Conservation (phyloP, 2,329 filamentous ascomycete genomes). For the Ophiognomonia clavigignenti-juglandacearum region DNA sequence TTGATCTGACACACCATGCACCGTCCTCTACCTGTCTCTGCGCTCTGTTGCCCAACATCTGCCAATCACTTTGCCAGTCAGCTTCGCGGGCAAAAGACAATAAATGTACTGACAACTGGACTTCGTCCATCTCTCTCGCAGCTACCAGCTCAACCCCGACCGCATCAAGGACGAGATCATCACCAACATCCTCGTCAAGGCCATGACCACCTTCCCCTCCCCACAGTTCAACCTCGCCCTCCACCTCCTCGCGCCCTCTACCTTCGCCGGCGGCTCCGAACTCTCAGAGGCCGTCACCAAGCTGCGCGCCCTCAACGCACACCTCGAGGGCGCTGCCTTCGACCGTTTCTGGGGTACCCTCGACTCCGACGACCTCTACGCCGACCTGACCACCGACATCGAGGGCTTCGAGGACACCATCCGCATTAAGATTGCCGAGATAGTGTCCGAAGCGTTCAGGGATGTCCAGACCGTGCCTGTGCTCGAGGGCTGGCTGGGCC, state of each 20-base stretch:
- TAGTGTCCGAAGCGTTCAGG: slow-evolving; percentile 76
- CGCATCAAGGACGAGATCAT: slow-evolving; percentile 94
- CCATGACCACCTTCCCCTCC: slow-evolving; percentile 93
- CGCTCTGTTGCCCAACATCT: not conserved
- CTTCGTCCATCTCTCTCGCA: slow-evolving; percentile 31
- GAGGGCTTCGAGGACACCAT: slow-evolving; percentile 92
- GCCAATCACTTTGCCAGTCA: too few relatives aligned
- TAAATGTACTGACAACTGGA: not conserved
- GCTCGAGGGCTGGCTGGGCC: slow-evolving; percentile 71
- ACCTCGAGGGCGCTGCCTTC: slow-evolving; percentile 89
- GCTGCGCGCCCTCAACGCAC: slow-evolving; percentile 75
- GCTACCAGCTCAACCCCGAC: slow-evolving; percentile 99
- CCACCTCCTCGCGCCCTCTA: slow-evolving; percentile 84
- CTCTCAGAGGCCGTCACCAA: slow-evolving; percentile 89
- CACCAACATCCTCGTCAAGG: slow-evolving; percentile 98
- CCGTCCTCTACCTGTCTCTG: slow-evolving; percentile 3
- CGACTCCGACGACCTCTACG: slow-evolving; percentile 91
- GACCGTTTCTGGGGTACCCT: slow-evolving; percentile 87
- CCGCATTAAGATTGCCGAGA: slow-evolving; percentile 81
- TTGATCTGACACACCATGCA: slow-evolving; percentile 64
- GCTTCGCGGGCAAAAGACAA: not conserved
- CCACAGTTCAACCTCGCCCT: slow-evolving; percentile 93
- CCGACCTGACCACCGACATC: slow-evolving; percentile 91
- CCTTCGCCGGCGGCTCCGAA: slow-evolving; percentile 61
- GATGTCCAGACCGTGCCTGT: slow-evolving; percentile 60